Evolutionary conservation across 169 alveolate genomes (phyloP), one percentile per base, ranked within the genome.

Genomic region (Cryptosporidium felis): DNA sequence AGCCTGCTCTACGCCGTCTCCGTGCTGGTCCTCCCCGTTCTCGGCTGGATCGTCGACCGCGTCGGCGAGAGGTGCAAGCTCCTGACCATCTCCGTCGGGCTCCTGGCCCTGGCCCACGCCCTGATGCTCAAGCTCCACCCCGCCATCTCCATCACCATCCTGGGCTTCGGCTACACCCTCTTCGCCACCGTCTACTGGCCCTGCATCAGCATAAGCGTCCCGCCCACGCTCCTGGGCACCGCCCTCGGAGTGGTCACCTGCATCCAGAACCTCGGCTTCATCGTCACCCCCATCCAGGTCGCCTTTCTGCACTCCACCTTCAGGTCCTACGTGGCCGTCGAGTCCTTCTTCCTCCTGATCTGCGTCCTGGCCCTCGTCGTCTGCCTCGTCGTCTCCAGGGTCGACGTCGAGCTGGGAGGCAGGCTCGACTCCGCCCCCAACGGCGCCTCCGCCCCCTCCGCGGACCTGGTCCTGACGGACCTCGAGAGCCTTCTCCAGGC

Each of bases 111-210:
- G 6, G 85, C 85, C 1, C 85, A 74, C 23, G 56, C 85, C 9
- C 38, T 74, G 42, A 74, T 74, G 85, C 58, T 74, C 18, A 74
- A 74, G 23, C 46, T 74, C 34, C 85, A 74, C 56, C 85, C 85
- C 10, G 85, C 85, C 32, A 74, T 74, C 30, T 74, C 85, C 1
- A 36, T 74, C 18, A 74, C 85, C 10, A 74, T 74, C 32, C 85
- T 74, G 12, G 85, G 85, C 38, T 74, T 74, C 41, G 85, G 85
- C 6, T 74, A 74, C 56, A 74, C 85, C 21, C 61, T 74, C n/a
- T 74, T 74, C 36, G 85, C 85, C 2, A 74, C 85, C 18, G 85
- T 74, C 23, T 74, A 74, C 26, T 74, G 85, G 85, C 85, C 85
- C 51, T 74, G 85, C 14, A 74, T 74, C 36, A 74, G 85, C 46